Conservation (phyloP, 129 eudicot genomes). For the sunflower (Helianthus annuus) region HanXRQr2.0-SUNRISE NC_035441.2:64049791-64050290, state of each 20-base stretch:
- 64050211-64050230: background rate
- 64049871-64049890: slow-evolving; percentile 50
- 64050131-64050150: too few species aligned
- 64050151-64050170: too few species aligned
- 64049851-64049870: too few species aligned
- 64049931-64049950: slow-evolving; percentile 51
- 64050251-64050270: slow-evolving; percentile 33
- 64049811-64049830: too few species aligned
- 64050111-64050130: too few species aligned
- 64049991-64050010: slow-evolving; percentile 21
- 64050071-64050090: slow-evolving; percentile 16
- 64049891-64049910: slow-evolving; percentile 42
- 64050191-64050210: background rate
- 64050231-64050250: background rate
- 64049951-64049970: slow-evolving; percentile 72
- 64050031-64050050: background rate
- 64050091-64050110: slow-evolving; percentile 3
- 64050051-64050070: background rate
- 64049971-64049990: slow-evolving; percentile 56
- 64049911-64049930: slow-evolving; percentile 58
- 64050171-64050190: background rate
- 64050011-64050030: background rate
- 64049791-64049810: too few species aligned
- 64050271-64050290: background rate
- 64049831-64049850: too few species aligned